Conservation (phyloP, 2,329 filamentous ascomycete species). For the Aspergillus proliferans region DNA sequence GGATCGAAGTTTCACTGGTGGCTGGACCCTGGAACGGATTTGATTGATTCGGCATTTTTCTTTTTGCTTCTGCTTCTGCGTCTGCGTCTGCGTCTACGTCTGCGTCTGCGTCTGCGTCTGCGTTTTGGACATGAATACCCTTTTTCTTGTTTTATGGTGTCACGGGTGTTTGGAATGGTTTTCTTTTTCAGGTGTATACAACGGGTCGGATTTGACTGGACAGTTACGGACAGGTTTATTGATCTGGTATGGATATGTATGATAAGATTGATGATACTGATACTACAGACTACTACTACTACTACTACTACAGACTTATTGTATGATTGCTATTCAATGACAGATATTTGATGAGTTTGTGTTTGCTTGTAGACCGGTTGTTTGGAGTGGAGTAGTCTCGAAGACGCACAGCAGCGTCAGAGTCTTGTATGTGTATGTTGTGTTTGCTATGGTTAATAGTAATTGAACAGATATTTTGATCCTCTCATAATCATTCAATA, state of each 20-base stretch:
- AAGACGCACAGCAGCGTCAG: not conserved
- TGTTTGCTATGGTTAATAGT: too few species aligned
- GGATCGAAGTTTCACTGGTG: too few species aligned
- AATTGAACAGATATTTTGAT: too few species aligned
- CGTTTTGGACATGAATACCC: conserved; percentile 26
- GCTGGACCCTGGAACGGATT: too few species aligned
- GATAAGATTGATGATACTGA: conserved; percentile 2
- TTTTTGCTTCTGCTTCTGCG: conserved; percentile 4
- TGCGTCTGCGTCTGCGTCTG: conserved; percentile 9
- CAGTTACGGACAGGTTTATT: not conserved
- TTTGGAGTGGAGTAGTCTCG: not conserved
- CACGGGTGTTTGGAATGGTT: conserved; percentile 4
- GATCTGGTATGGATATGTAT: conserved; percentile 6
- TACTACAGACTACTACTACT: not conserved
- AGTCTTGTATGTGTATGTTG: too few species aligned
- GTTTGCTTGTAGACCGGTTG: not conserved
- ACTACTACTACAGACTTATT: not conserved
- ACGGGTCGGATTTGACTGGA: too few species aligned
- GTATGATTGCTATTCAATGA: conserved; percentile 2
- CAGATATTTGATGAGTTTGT: not conserved
- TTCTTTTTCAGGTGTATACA: too few species aligned
- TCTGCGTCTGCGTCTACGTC: conserved; percentile 9
- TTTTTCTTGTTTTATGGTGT: conserved; percentile 12
- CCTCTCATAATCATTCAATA: not conserved
- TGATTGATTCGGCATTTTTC: not conserved